Conservation (phyloP, 148 eudicot species). For the Rhododendron mucronatum region DNA sequence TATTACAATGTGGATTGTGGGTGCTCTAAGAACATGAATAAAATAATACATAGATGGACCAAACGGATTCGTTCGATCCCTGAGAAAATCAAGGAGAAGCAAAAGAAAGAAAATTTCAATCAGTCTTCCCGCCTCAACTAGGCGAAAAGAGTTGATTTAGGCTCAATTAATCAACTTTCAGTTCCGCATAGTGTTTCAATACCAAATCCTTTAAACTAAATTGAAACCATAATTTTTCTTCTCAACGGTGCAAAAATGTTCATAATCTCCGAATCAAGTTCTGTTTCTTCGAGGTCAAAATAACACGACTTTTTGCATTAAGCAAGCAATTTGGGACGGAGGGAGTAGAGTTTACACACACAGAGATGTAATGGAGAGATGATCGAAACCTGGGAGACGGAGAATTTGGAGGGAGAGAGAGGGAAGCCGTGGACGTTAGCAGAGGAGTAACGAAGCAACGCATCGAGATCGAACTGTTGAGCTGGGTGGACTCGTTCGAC, state of each 20-base stretch:
- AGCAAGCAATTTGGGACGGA: neutral
- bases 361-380: neutral
- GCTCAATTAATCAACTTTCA: neutral
- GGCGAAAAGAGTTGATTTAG: neutral
- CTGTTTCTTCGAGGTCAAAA: neutral
- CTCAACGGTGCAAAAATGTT: neutral
- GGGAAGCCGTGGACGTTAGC: conserved; percentile 68
- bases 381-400: conserved; percentile 53
- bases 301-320: neutral
- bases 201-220: neutral
- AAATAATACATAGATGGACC: neutral
- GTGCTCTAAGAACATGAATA: neutral
- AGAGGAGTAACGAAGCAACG: conserved; percentile 56
- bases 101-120: neutral
- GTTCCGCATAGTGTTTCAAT: neutral
- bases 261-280: neutral
- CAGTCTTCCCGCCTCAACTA: neutral
- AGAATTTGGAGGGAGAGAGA: conserved; percentile 41
- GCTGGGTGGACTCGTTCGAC: conserved; percentile 33
- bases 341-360: neutral
- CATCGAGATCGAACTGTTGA: conserved; percentile 43
- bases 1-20: too few species aligned
- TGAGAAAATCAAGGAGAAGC: neutral
- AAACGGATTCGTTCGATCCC: neutral
- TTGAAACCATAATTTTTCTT: neutral